Percentiles rank a stretch among this genome's conserved stretches.
Conservation (phyloP, 768 basidiomycete genomes). For the Tricholoma bakamatsutake region DNA sequence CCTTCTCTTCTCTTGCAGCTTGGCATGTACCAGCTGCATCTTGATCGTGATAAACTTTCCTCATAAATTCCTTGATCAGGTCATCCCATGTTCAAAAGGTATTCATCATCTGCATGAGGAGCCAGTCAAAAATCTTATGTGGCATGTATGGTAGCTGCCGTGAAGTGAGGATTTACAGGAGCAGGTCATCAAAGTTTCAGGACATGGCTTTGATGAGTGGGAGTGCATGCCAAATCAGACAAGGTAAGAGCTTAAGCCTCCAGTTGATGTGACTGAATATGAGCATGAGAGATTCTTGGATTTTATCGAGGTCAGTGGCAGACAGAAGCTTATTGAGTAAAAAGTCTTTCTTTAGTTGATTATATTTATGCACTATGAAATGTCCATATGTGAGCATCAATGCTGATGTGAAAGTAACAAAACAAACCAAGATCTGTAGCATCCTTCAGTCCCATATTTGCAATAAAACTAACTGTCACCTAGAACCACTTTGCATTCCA, state of each 20-base stretch:
- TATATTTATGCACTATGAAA: constrained; percentile 86
- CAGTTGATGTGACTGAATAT: constrained; percentile 94
- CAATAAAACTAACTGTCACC: constrained; percentile 95
- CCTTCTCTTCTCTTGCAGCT: no score
- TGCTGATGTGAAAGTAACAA: neutral
- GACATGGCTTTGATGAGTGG: constrained; percentile 98
- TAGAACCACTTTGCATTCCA: constrained; percentile 95
- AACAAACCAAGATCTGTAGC: constrained; percentile 78
- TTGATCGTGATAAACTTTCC: constrained; percentile 91
- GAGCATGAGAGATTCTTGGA: constrained; percentile 79
- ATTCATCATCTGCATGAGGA: constrained; percentile 65
- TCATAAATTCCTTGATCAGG: constrained; percentile 76
- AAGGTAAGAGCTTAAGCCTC: constrained; percentile 92
- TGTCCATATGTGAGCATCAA: neutral
- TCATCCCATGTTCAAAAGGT: constrained; percentile 90
- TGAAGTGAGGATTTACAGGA: constrained; percentile 43
- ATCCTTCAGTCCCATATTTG: constrained; percentile 94
- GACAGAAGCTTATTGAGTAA: constrained; percentile 96
- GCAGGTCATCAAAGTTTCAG: constrained; percentile 92
- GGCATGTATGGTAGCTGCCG: constrained; percentile 77
- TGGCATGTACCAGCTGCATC: no score
- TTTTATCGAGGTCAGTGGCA: constrained; percentile 92
- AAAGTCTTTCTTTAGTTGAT: constrained; percentile 98
- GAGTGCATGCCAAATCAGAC: constrained; percentile 90
- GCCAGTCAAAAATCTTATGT: constrained; percentile 88